phyloP scores from a whole-genome alignment of 768 basidiomycete genomes.

The Rhizopogon roseolus region DNA sequence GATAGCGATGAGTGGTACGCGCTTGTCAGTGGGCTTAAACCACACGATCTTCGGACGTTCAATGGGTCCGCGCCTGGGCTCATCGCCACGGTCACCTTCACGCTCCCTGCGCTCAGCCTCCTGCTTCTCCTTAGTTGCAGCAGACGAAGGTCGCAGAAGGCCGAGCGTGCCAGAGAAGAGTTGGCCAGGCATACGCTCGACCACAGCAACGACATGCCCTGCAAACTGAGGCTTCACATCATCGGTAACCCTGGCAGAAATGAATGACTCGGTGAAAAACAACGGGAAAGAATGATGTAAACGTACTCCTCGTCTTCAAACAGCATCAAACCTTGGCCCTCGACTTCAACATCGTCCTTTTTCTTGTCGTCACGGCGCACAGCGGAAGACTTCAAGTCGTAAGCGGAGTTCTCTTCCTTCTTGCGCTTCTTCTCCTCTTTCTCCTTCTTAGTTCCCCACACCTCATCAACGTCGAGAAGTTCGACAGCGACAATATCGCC shows the following conservation, averaged over 20 bases:
- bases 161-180: constrained; percentile 97
- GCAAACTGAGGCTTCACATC: constrained; percentile 98
- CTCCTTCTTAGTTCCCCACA: constrained; percentile 99
- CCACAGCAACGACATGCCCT: constrained; percentile 99
- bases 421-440: constrained; percentile 99
- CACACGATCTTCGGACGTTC: constrained; percentile 99
- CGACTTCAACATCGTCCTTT: constrained; percentile 99
- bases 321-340: constrained; percentile 94
- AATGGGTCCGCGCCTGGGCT: constrained; percentile 70
- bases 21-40: constrained; percentile 99
- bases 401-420: constrained; percentile 98
- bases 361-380: constrained; percentile 97
- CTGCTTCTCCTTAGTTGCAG: constrained; percentile 98
- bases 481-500: constrained; percentile 99
- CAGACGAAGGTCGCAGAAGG: constrained; percentile 90
- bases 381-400: constrained; percentile 70
- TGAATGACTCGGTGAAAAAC: constrained; percentile 9
- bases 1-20: constrained; percentile 97
- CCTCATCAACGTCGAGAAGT: constrained; percentile 95
- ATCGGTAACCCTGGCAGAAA: constrained; percentile 73
- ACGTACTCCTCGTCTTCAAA: constrained; percentile 95
- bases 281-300: constrained; percentile 1
- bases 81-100: constrained; percentile 87
- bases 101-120: constrained; percentile 96
- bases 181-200: constrained; percentile 98